Evolutionary conservation across 371 early-diverging fungal species (phyloP).

Genomic region (Rhizopus sp.): DNA sequence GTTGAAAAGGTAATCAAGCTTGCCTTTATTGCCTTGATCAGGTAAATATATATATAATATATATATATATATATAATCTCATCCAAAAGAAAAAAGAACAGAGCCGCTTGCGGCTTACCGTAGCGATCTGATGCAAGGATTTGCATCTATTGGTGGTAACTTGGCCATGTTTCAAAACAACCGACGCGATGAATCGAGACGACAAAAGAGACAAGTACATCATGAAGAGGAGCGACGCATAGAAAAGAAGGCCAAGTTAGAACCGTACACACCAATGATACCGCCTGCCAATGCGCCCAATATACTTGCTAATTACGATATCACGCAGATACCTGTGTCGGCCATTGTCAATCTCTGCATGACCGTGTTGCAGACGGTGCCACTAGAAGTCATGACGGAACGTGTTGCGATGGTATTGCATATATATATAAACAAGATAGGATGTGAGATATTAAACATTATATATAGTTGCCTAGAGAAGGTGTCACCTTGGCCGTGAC

Average conservation of each 20-base stretch:
- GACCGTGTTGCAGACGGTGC: conserved; percentile 39
- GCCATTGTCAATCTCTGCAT: conserved; percentile 42
- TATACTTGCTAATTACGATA: conserved; percentile 36
- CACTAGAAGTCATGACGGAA: conserved; percentile 35
- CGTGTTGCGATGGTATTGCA: conserved; percentile 13
- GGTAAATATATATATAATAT: conserved; percentile 21
- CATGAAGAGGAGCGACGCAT: conserved; percentile 15
- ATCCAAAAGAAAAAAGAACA: conserved; percentile 15
- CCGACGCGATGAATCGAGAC: conserved; percentile 27
- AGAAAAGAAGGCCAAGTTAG: conserved; percentile 23
- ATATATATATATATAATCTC: neutral
- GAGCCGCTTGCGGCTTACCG: conserved; percentile 31
- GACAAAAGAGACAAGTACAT: conserved; percentile 17
- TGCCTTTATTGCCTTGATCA: conserved; percentile 44
- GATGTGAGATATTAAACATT: neutral
- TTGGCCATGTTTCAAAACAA: conserved; percentile 38
- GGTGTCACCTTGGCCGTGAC: conserved; percentile 25
- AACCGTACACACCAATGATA: conserved; percentile 13
- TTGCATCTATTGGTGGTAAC: conserved; percentile 46
- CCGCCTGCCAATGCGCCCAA: conserved; percentile 14
- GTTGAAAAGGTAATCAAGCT: conserved; percentile 46
- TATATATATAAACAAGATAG: conserved; percentile 7
- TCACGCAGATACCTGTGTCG: conserved; percentile 37
- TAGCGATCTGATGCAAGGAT: conserved; percentile 36
- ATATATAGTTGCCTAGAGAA: conserved; percentile 17